A percentile compares a stretch with the other conserved stretches of the same genome.
These are phyloP conservation scores for Phanerodontia chrysosporium DNA, from an alignment of 768 basidiomycete genomes.

Conservation along the genomic window DNA sequence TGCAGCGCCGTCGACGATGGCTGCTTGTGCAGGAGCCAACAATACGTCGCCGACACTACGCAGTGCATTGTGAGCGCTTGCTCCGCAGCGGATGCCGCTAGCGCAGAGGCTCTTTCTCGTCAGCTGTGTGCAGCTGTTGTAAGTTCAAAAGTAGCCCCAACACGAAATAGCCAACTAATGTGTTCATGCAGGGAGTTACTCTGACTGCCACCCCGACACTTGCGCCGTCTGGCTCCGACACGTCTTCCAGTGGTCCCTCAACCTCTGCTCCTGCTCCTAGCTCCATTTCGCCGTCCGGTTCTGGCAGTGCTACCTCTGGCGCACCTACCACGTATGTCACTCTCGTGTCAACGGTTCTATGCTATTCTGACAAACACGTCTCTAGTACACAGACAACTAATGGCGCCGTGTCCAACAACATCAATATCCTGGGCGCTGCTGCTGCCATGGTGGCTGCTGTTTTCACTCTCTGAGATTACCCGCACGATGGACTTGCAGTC, in stretches of 20 bases:
- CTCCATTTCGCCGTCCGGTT: not conserved
- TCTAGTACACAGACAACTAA: constrained; percentile 11
- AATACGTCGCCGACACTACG: constrained; percentile 25
- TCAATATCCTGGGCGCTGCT: constrained; percentile 37
- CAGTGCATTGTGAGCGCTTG: constrained; percentile 26
- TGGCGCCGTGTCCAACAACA: constrained; percentile 25
- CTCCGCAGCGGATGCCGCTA: constrained; percentile 18
- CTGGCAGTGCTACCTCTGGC: not conserved
- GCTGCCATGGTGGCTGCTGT: constrained; percentile 39
- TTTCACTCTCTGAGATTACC: constrained; percentile 35
- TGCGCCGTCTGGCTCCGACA: not conserved
- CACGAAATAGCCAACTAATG: not conserved
- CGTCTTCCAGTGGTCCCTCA: not conserved
- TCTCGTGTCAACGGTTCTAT: too few species aligned
- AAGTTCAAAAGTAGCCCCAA: constrained; percentile 6
- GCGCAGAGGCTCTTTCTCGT: constrained; percentile 23
- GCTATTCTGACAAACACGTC: not conserved
- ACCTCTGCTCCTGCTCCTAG: not conserved
- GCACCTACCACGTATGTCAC: constrained; percentile 9
- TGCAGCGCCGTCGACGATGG: constrained; percentile 47
- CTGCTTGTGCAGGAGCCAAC: constrained; percentile 37
- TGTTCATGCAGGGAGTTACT: constrained; percentile 4
- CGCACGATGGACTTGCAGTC: not conserved
- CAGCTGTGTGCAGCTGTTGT: constrained; percentile 24
- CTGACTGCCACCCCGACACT: constrained; percentile 3